Evolutionary conservation across 108 stramenopile genomes (phyloP).

Genomic region (Conticribra weissflogii): DNA sequence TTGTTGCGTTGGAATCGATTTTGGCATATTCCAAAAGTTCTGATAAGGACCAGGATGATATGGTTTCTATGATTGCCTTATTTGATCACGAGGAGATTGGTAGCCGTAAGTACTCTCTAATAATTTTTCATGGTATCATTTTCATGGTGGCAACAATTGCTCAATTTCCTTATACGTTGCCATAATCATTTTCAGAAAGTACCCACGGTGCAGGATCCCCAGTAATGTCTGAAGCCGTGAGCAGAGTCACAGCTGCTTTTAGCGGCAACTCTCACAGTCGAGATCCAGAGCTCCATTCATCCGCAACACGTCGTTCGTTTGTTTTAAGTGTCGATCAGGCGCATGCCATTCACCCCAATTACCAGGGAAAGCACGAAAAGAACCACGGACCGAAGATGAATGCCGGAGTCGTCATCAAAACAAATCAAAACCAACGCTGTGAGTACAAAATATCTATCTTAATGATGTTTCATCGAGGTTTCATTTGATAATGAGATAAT

Average conservation of each 20-base stretch:
- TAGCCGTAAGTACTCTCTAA: slow-evolving; percentile 35
- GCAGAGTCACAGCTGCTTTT: slow-evolving; percentile 72
- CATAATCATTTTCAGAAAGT: slow-evolving; percentile 24
- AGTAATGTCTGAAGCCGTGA: slow-evolving; percentile 83
- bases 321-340: slow-evolving; percentile 91
- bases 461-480: background rate
- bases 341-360: slow-evolving; percentile 96
- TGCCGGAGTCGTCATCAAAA: slow-evolving; percentile 91
- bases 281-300: slow-evolving; percentile 55
- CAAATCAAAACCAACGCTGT: slow-evolving; percentile 92
- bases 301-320: slow-evolving; percentile 73
- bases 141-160: background rate
- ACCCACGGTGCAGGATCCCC: slow-evolving; percentile 94
- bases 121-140: background rate
- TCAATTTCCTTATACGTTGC: background rate
- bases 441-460: slow-evolving; percentile 1
- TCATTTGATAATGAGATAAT: background rate
- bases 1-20: slow-evolving; percentile 73
- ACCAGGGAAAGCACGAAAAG: slow-evolving; percentile 88
- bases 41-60: slow-evolving; percentile 46
- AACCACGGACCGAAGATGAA: slow-evolving; percentile 88
- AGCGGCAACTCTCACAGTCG: slow-evolving; percentile 51
- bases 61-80: slow-evolving; percentile 75
- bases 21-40: slow-evolving; percentile 48
- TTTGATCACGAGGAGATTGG: slow-evolving; percentile 99